Evolutionary conservation across 352 stramenopile species (phyloP).

Genomic region (Phytophthora sp.): DNA sequence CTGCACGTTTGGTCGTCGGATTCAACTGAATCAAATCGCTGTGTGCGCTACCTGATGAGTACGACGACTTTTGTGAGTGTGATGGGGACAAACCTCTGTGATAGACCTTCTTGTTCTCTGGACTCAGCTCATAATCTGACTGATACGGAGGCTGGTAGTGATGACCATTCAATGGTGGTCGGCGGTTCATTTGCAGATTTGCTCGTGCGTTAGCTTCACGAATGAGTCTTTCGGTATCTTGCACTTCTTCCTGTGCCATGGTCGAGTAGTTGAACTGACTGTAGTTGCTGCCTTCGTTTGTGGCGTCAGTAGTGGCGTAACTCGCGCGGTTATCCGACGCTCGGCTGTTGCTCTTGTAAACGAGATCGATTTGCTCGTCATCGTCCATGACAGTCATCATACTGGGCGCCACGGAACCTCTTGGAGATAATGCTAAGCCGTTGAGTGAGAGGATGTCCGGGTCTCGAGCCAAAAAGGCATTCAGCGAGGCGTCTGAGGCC

Average conservation of each 20-base stretch:
- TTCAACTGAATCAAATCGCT: conserved; percentile 34
- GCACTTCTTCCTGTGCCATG: conserved; percentile 33
- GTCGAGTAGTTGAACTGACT: conserved; percentile 38
- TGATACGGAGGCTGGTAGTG: conserved; percentile 21
- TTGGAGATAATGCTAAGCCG: conserved; percentile 40
- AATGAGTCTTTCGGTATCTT: conserved; percentile 23
- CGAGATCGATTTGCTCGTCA: conserved; percentile 21
- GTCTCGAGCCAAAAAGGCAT: conserved; percentile 43
- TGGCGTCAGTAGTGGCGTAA: conserved; percentile 32
- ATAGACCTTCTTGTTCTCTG: conserved; percentile 25
- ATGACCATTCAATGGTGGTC: conserved; percentile 7
- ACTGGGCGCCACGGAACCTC: conserved; percentile 21
- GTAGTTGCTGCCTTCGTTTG: conserved; percentile 41
- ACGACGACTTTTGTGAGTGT: conserved; percentile 28
- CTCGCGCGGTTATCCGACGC: conserved; percentile 20
- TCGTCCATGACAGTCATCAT: conserved; percentile 28
- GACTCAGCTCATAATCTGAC: conserved; percentile 21
- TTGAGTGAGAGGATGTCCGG: conserved; percentile 51
- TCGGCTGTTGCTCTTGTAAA: conserved; percentile 13
- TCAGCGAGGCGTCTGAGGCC: conserved; percentile 40
- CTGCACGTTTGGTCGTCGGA: neutral
- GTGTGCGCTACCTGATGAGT: conserved; percentile 26
- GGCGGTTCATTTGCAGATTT: conserved; percentile 8
- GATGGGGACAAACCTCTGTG: conserved; percentile 15
- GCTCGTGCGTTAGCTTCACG: conserved; percentile 11